Evolutionary conservation across 805 yeast species (phyloP).

Genomic region (Candida xiaguanensis): DNA sequence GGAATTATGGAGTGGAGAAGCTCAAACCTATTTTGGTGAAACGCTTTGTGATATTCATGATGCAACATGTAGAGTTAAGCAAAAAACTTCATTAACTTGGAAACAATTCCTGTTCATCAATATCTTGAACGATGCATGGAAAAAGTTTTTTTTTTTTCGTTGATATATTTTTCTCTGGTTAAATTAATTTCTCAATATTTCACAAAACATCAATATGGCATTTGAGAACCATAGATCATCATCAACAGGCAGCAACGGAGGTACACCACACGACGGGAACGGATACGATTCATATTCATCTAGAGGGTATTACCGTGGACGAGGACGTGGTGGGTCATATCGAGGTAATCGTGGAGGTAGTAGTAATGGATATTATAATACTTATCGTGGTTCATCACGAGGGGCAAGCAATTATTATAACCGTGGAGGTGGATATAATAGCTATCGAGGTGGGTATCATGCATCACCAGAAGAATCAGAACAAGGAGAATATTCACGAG

Average conservation of each 20-base stretch:
- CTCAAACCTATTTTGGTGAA: too few species aligned
- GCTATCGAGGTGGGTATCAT: slow-evolving; percentile 1
- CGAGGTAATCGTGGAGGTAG: slow-evolving; percentile 6
- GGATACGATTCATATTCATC: slow-evolving; percentile 8
- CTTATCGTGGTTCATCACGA: slow-evolving; percentile 4
- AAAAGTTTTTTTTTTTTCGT: not conserved
- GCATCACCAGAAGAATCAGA: too few species aligned
- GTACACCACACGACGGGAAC: slow-evolving; percentile 1
- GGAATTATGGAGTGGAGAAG: too few species aligned
- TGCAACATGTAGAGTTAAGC: too few species aligned
- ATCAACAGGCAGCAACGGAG: not conserved
- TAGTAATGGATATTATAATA: not conserved
- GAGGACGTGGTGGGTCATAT: slow-evolving; percentile 8
- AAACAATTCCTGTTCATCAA: too few species aligned
- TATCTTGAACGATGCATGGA: too few species aligned
- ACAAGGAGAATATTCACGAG: not conserved
- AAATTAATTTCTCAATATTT: not conserved
- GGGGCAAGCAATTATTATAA: slow-evolving; percentile 4
- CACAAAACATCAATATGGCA: not conserved
- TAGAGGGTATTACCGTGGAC: slow-evolving; percentile 6
- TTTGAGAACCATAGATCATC: not conserved
- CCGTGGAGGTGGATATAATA: slow-evolving; percentile 2
- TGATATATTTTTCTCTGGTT: not conserved
- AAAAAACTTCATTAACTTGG: too few species aligned
- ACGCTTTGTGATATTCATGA: too few species aligned